Evolutionary conservation across 1,284 basidiomycete genomes (phyloP), one percentile per base, ranked within the genome.

Genomic region (Phlebopus sp.): DNA sequence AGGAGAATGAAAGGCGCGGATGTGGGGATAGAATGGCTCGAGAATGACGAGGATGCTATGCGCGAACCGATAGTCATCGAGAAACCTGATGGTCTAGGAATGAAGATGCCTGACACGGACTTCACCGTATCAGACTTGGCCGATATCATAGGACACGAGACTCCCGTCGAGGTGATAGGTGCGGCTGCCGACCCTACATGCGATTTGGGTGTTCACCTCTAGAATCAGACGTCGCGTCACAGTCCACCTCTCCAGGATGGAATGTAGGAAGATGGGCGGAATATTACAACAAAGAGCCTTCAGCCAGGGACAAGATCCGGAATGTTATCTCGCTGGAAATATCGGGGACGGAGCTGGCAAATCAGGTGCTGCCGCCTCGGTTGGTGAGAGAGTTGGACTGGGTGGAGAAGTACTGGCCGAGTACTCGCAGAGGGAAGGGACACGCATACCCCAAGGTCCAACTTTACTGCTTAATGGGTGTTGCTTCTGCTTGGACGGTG

Each of bases 401-500:
- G 96, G 95, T 97, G 9, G 92, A 97, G 62, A 91, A 88, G 56
- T 92, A 86, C 66, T 99, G 96, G 96, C 92, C 91, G 0, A 75
- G 72, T 51, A 81, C 78, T 44, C 78, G 80, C 56, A 86, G 82
- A 60, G 86, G 86, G 15, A 82, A 82, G 55, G 84, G 84, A 0
- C 78, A 88, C 51, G 60, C 73, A 38, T 97, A 92, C 67, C 96
- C 96, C 5, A 96, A 97, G 60, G 96, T 99, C 4, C 93, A 97
- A 62, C 70, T 97, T 37, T 99, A 99, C 66, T 97, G 95, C 61
- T 72, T 99, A 52, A 97, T 98, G 92, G 86, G 92, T 44, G 88
- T 84, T 13, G 75, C 74, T 18, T 78, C 81, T 53, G 92, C 92
- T 29, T 97, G 94, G 91, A 97, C 96, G 52, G 94, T 92, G 56